Evolutionary conservation across 306 rosid species (phyloP), one percentile per base, ranked within the genome.

Genomic region (Prosopis cineraria): DNA sequence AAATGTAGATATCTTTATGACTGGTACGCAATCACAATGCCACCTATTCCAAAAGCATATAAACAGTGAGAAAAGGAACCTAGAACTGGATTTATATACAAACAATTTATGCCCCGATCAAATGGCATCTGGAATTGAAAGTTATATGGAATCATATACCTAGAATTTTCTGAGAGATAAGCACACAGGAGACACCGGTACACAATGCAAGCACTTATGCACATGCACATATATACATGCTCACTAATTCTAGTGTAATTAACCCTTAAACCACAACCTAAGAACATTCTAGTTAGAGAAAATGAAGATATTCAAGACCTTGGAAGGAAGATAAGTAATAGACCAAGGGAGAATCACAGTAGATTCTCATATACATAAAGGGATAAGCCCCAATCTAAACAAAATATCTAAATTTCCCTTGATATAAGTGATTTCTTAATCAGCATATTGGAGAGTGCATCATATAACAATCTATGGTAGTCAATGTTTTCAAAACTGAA

Each of bases 121-220:
- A 72, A 67, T 25, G 59, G 67, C 43, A 77, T 68, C 62, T 60
- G 40, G 47, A 41, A 68, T 59, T 76, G 9, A 34, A 53, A 79
- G 55, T 76, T 72, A 48, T 40, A 73, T n/a, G 47, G 37, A 60
- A 78, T 52, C 55, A 24, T 73, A 77, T 73, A 77, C 39, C 52
- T 3, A 8, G 16, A 53, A 48, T 31, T 34, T 63, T 39, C 56
- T 33, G 16, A 60, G 47, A 67, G 55, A 62, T 33, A 60, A 68
- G 62, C 44, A 77, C 67, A 40, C 30, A 44, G 47, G 68, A 22
- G 25, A 12, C 59, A 59, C 29, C 27, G 39, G 11, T 22, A 40
- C 44, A 70, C 9, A 6, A 11, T 4, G 27, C 17, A 31, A 30
- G 40, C 70, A 37, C 40, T 0, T 37, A 47, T 27, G 67, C 10